Percentiles rank a stretch among this genome's conserved stretches.
phyloP scores from a whole-genome alignment of 768 basidiomycete species.

The Tremella mesenterica region DNA sequence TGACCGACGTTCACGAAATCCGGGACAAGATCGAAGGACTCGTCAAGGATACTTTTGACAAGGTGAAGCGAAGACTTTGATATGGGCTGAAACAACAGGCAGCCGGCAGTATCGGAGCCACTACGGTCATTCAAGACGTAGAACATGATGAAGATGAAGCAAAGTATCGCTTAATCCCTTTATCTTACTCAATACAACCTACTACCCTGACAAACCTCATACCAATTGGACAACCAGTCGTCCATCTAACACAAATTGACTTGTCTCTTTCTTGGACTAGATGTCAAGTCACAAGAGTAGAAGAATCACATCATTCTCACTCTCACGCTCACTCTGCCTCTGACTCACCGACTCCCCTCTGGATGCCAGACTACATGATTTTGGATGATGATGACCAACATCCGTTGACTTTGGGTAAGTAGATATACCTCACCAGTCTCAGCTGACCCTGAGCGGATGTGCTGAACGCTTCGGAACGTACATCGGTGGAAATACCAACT shows the following conservation, averaged over 20 bases:
- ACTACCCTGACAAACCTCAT: background rate
- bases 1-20: background rate
- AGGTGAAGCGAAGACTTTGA: constrained; percentile 1
- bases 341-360: no score
- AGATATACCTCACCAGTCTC: no score
- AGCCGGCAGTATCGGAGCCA: no score
- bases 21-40: background rate
- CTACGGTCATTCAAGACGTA: background rate
- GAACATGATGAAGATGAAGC: background rate
- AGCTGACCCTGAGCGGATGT: no score
- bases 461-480: no score
- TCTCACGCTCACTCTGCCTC: no score
- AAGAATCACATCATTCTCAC: no score
- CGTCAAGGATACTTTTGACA: background rate
- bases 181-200: background rate
- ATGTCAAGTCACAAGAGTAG: no score
- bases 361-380: no score
- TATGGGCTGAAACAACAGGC: background rate
- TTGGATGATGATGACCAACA: no score
- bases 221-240: background rate
- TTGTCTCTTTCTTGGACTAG: background rate
- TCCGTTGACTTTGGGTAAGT: no score
- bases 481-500: background rate
- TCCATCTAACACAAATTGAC: background rate
- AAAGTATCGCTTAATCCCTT: background rate